Base-by-base conservation (phyloP, 371 early-diverging fungal genomes). In the Mortierella sp. region DNA sequence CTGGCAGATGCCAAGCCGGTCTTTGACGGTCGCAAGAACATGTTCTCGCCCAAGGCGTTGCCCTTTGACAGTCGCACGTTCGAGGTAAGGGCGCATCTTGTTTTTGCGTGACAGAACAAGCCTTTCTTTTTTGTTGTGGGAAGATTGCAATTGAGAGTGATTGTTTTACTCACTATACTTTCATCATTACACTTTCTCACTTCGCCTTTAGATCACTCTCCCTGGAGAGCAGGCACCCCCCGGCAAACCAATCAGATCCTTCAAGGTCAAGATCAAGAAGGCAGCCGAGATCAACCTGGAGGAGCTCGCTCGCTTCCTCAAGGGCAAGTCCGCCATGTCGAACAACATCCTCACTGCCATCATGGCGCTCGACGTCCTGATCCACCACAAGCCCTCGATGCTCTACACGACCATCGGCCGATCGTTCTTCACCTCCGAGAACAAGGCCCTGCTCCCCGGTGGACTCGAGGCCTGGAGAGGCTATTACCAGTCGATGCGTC, bases 381-480 rank as follows among this genome's bases (percentile, higher is more conserved):
- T 97, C 39, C 93, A 94, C 24, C 93, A 96, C 63, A 88, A 92
- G 1, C 94, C 96, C 7, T 89, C 94, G 6, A 79, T 91, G 72
- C 74, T 85, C 39, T 91, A 94, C 85, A 86, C 90, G 4, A 93
- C 93, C 24, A 88, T 96, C 58, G 97, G 96, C n/a, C 91, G 97
- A 1, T 96, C 96, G 11, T 97, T 97, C 88, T 97, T 90, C 80
- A 95, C 94, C 4, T 88, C 93, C 16, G 86, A 88, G 16, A 90
- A 91, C 40, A 87, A 88, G 1, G 74, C 85, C 16, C 47, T 81
- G 0, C 89, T 92, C 41, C 87, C 89, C 44, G 94, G 94, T 34
- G 96, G 95, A n/a, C 88, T 93, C 19, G 96, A 96, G 84, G 91
- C 95, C 2, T 96, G 97, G 97, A 92, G 93, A 76, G 99, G 99